Percentiles rank a stretch among this genome's conserved stretches.
Evolutionary conservation across 2,329 filamentous ascomycete species (phyloP).

Genomic region (Aplosporella prunicola): DNA sequence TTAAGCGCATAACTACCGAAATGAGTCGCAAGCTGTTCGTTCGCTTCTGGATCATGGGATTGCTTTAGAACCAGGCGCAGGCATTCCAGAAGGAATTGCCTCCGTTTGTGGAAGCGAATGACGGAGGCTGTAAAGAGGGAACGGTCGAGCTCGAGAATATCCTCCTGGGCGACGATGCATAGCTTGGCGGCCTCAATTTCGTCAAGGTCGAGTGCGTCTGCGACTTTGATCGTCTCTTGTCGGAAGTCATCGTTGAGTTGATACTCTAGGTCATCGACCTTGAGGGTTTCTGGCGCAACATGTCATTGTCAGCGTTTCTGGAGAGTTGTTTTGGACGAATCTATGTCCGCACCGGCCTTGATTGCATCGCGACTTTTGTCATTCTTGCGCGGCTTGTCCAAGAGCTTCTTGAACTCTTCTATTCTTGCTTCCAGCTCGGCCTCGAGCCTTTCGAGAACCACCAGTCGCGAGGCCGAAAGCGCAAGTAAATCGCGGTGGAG

Average conservation of each 20-base stretch:
- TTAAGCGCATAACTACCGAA: slow-evolving; percentile 31
- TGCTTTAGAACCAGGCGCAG: slow-evolving; percentile 70
- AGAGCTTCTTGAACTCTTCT: slow-evolving; percentile 57
- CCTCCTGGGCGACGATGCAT: slow-evolving; percentile 63
- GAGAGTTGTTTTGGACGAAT: neutral
- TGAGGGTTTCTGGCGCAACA: slow-evolving; percentile 76
- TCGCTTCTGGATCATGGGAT: slow-evolving; percentile 33
- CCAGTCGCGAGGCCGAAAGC: slow-evolving; percentile 60
- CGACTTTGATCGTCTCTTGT: slow-evolving; percentile 68
- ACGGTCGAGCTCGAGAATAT: slow-evolving; percentile 59
- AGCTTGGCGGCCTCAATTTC: slow-evolving; percentile 75
- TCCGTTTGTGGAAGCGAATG: slow-evolving; percentile 78
- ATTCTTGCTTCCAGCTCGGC: slow-evolving; percentile 56
- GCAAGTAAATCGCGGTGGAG: slow-evolving; percentile 79
- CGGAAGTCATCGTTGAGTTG: slow-evolving; percentile 79
- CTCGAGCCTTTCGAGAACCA: slow-evolving; percentile 60
- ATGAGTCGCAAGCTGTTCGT: slow-evolving; percentile 17
- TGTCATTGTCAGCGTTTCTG: neutral
- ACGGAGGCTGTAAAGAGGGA: slow-evolving; percentile 69
- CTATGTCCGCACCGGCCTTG: slow-evolving; percentile 48
- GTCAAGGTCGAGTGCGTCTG: slow-evolving; percentile 83
- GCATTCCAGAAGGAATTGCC: slow-evolving; percentile 74
- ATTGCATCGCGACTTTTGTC: slow-evolving; percentile 65
- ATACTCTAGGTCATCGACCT: slow-evolving; percentile 63
- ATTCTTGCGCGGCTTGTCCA: slow-evolving; percentile 67